phyloP scores from a whole-genome alignment of 768 basidiomycete genomes.

The Boletus sp. region DNA sequence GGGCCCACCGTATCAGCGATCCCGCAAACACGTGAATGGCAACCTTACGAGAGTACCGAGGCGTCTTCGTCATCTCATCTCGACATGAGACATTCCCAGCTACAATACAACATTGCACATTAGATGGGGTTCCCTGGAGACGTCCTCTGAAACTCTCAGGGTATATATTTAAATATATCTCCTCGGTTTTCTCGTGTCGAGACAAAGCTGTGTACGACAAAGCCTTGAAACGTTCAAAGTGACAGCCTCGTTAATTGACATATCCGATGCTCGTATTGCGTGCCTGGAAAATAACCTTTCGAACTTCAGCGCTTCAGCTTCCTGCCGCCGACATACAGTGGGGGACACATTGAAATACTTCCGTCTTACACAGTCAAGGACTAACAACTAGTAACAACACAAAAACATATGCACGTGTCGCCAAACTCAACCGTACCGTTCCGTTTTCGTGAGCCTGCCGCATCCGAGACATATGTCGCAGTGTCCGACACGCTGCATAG shows the following conservation, averaged over 20 bases:
- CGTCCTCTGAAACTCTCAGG: background rate
- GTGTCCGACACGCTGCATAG: background rate
- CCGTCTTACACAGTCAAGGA: background rate
- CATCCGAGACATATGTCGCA: background rate
- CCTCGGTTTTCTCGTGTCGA: slow-evolving; percentile 15
- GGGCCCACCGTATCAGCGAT: background rate
- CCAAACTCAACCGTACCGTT: background rate
- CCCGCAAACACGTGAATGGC: background rate
- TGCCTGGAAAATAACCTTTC: slow-evolving; percentile 1
- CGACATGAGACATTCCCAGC: background rate
- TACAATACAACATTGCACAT: background rate
- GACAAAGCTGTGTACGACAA: slow-evolving; percentile 15
- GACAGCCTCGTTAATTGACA: slow-evolving; percentile 10
- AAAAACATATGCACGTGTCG: background rate
- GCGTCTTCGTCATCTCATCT: background rate
- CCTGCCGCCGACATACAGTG: background rate
- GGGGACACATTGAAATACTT: background rate
- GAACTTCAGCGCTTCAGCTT: background rate
- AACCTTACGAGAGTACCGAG: background rate
- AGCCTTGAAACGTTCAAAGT: slow-evolving; percentile 17
- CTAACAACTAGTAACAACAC: background rate
- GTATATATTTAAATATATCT: slow-evolving; percentile 8
- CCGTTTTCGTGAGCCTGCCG: no score
- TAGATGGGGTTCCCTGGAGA: background rate
- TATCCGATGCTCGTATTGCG: slow-evolving; percentile 9